Evolutionary conservation across 495 filamentous ascomycete genomes (phyloP).

Genomic region (Annulohypoxylon stygium): DNA sequence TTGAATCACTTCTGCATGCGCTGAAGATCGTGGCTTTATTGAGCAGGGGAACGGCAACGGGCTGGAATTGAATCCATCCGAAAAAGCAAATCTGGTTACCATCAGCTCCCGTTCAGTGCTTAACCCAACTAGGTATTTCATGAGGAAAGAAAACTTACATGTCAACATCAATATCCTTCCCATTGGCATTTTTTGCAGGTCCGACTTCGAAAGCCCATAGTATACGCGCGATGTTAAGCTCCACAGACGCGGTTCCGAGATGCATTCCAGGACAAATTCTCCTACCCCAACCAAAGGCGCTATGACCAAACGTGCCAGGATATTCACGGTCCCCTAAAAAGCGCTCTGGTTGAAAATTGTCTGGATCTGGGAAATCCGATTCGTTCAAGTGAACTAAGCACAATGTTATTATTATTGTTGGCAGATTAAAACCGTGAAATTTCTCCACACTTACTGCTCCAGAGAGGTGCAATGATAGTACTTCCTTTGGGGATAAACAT

Average conservation of each 20-base stretch:
- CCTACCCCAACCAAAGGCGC: constrained; percentile 70
- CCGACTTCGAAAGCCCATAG: constrained; percentile 66
- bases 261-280: constrained; percentile 70
- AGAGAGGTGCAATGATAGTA: constrained; percentile 66
- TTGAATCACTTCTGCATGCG: constrained; percentile 51
- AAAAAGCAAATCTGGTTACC: constrained; percentile 59
- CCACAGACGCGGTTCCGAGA: constrained; percentile 63
- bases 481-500: constrained; percentile 66
- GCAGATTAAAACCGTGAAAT: constrained; percentile 20
- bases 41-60: constrained; percentile 63
- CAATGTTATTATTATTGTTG: constrained; percentile 26
- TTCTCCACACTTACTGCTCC: constrained; percentile 56
- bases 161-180: constrained; percentile 63
- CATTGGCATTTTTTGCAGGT: constrained; percentile 59
- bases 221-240: constrained; percentile 65
- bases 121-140: background rate
- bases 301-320: constrained; percentile 66
- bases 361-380: constrained; percentile 68
- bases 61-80: constrained; percentile 65
- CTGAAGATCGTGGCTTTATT: constrained; percentile 54
- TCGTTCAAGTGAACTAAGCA: constrained; percentile 66
- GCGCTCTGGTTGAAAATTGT: constrained; percentile 63
- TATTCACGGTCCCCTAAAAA: constrained; percentile 60
- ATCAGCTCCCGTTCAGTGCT: background rate
- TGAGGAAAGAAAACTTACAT: constrained; percentile 50